Evolutionary conservation across 257 asterid species (phyloP).

Genomic region (Parsonsia alboflavescens): DNA sequence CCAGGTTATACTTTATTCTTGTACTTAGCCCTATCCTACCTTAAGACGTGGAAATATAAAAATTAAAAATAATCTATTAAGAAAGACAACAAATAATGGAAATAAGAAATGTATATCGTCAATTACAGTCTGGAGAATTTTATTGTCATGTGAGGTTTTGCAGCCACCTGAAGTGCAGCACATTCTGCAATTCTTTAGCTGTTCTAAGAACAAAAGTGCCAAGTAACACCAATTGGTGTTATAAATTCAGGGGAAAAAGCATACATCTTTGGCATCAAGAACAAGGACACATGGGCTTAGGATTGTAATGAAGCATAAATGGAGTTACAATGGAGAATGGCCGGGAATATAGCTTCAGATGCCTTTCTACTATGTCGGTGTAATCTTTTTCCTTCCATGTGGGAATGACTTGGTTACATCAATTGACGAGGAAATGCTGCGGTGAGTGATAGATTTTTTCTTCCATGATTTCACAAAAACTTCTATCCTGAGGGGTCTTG

Average conservation of each 20-base stretch:
- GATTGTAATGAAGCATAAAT: neutral
- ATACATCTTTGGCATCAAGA: neutral
- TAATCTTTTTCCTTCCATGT: neutral
- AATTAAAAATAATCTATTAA: no score
- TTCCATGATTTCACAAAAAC: neutral
- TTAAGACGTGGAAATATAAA: no score
- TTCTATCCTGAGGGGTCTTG: neutral
- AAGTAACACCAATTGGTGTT: neutral
- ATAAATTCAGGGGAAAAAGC: neutral
- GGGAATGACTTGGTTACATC: neutral
- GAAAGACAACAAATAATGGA: neutral
- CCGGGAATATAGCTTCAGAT: neutral
- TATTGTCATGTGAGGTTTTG: neutral
- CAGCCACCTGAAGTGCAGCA: neutral
- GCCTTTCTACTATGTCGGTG: neutral
- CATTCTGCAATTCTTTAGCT: neutral
- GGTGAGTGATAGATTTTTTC: neutral
- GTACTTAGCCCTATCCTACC: no score
- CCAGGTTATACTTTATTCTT: no score
- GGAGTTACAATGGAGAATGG: neutral
- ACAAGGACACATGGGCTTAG: no score
- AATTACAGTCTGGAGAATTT: neutral
- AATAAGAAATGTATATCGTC: neutral
- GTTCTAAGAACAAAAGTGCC: neutral
- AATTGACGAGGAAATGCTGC: neutral